Base-by-base conservation (phyloP, 164 flowering plant species). In the Chimonanthus praecox region DNA sequence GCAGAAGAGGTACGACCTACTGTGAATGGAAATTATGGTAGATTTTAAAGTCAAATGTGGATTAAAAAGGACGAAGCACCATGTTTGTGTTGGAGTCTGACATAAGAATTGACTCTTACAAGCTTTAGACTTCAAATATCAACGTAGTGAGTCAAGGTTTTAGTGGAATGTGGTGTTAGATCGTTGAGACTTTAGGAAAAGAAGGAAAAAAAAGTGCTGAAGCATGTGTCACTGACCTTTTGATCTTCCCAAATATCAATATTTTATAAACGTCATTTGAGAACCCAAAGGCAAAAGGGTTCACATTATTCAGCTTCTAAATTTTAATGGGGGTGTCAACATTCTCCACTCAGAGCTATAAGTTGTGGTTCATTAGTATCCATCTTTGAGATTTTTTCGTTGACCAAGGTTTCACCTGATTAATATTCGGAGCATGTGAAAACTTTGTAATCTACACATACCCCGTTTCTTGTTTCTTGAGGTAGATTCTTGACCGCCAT, bases 81-180 rank as follows among this genome's bases (percentile, higher is more conserved):
- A 51, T 47, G 60, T 10, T 21, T 5, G 18, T 60, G 66, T 10
- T 61, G 73, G 66, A 47, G 43, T 61, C n/a, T 71, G 73, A 71
- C 73, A 71, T n/a, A 54, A 13, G 16, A 21, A 63, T 4, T 20
- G n/a, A 63, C 44, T 21, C 7, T 44, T 33, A 9, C 43, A 5
- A 71, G 46, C 61, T 33, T 18, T 58, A 18, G 66, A 63, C 66
- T 63, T 63, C 66, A 43, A 33, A 33, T 16, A 50, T 20, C 47
- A 18, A 20, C 63, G 4, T 3, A 71, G 5, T 54, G 16, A 71
- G 73, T 61, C 73, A 71, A 71, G 43, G 54, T 20, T 15, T 44
- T 46, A 71, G 73, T 71, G 65, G 15, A 18, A 43, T 58, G 44
- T 51, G 8, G 15, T 44, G 21, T 63, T 7, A 63, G 66, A 63